Evolutionary conservation across 768 basidiomycete species (phyloP).

Genomic region (Gloeostereum incarnatum): DNA sequence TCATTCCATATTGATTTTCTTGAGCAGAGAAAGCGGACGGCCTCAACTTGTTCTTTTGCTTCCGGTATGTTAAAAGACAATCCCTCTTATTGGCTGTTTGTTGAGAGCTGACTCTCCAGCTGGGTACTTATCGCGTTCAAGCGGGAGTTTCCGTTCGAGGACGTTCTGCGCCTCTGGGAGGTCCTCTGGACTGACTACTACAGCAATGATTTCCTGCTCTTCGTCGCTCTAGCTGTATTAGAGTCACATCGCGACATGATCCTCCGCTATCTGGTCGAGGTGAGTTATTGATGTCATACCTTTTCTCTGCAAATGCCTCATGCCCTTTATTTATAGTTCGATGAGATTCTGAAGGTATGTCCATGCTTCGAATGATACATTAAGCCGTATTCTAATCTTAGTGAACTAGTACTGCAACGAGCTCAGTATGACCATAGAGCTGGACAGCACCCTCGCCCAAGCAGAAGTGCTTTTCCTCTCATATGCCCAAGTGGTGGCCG

Average conservation of each 20-base stretch:
- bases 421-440: conserved; percentile 92
- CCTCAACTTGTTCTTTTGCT: conserved; percentile 96
- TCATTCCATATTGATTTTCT: background rate
- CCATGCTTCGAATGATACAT: background rate
- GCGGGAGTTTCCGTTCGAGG: conserved; percentile 90
- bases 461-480: conserved; percentile 96
- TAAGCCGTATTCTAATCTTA: conserved; percentile 7
- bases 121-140: conserved; percentile 95
- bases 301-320: conserved; percentile 4
- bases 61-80: conserved; percentile 85
- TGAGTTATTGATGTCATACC: conserved; percentile 23
- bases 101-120: conserved; percentile 22
- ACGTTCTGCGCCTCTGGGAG: conserved; percentile 90
- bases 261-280: conserved; percentile 90
- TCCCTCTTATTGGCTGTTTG: background rate
- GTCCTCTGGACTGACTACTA: conserved; percentile 90
- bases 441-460: conserved; percentile 92
- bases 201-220: conserved; percentile 81
- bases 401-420: conserved; percentile 95
- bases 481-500: conserved; percentile 80
- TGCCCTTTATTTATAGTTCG: conserved; percentile 42
- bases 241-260: conserved; percentile 96
- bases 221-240: conserved; percentile 87
- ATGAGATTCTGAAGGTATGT: conserved; percentile 65
- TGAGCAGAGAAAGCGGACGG: conserved; percentile 72